A percentile compares a stretch with the other conserved stretches of the same genome.
These are phyloP conservation scores for Candida tropicalis DNA, from an alignment of 1,139 yeast genomes.

Conservation along the genomic window DNA sequence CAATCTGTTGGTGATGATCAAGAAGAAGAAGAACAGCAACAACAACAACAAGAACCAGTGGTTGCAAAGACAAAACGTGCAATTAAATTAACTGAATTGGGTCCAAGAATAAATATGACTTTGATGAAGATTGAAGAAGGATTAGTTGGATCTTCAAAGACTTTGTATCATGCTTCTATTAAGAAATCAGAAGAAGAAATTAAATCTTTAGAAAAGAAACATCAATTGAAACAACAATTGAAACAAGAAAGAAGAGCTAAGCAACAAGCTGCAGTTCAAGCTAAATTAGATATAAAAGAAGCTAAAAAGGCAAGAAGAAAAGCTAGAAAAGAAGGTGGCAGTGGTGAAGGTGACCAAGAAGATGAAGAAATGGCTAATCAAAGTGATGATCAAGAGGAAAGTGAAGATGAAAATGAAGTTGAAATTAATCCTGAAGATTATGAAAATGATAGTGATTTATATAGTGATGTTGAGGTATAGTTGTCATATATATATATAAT, in stretches of 20 bases:
- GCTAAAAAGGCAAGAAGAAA: constrained; percentile 74
- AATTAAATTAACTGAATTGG: constrained; percentile 87
- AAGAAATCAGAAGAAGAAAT: constrained; percentile 65
- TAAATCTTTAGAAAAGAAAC: constrained; percentile 64
- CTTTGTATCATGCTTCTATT: constrained; percentile 75
- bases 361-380: constrained; percentile 10
- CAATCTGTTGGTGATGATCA: too few species aligned
- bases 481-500: too few species aligned
- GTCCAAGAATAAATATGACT: constrained; percentile 82
- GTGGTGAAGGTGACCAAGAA: constrained; percentile 25
- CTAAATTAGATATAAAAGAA: constrained; percentile 72
- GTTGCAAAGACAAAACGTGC: constrained; percentile 67
- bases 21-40: constrained; percentile 9
- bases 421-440: constrained; percentile 47
- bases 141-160: constrained; percentile 72
- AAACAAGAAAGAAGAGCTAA: constrained; percentile 74
- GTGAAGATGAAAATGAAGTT: constrained; percentile 21
- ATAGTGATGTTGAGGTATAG: constrained; percentile 40
- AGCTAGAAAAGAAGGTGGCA: constrained; percentile 52
- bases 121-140: constrained; percentile 92
- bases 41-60: constrained; percentile 11
- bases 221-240: constrained; percentile 59
- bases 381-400: constrained; percentile 9
- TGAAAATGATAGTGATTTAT: constrained; percentile 52
- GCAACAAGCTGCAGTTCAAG: constrained; percentile 78